Evolutionary conservation across 306 rosid species (phyloP).

Genomic region (Echinosophora koreensis): DNA sequence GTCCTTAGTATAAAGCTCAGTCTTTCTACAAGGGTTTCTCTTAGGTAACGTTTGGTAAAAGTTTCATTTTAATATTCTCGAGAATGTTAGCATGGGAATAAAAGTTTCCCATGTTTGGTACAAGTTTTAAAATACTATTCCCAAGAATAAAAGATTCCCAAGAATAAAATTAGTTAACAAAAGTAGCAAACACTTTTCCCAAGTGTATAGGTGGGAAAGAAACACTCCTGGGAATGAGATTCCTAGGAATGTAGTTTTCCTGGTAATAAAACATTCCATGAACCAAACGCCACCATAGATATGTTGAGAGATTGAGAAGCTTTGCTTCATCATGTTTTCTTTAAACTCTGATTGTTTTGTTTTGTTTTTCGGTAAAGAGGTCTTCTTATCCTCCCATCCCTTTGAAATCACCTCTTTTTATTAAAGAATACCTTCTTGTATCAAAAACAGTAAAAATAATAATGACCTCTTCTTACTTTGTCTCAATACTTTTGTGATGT

Average conservation of each 20-base stretch:
- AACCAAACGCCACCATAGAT: neutral
- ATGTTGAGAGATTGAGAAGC: slow-evolving; percentile 16
- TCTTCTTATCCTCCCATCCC: slow-evolving; percentile 14
- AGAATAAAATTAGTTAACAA: too few species aligned
- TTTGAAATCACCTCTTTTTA: slow-evolving; percentile 20
- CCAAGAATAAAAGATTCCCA: too few species aligned
- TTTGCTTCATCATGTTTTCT: slow-evolving; percentile 35
- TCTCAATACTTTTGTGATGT: slow-evolving; percentile 46
- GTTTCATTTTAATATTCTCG: too few species aligned
- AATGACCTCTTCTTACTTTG: slow-evolving; percentile 24
- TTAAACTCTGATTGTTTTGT: slow-evolving; percentile 16
- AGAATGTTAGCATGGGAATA: too few species aligned
- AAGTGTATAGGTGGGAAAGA: too few species aligned
- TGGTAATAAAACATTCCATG: too few species aligned
- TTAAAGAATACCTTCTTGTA: slow-evolving; percentile 32
- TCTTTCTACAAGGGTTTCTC: slow-evolving; percentile 33
- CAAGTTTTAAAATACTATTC: too few species aligned
- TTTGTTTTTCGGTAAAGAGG: slow-evolving; percentile 17
- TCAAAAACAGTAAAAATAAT: neutral
- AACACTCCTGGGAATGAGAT: too few species aligned
- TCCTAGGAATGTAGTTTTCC: too few species aligned
- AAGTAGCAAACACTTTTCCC: too few species aligned
- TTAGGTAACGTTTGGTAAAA: neutral
- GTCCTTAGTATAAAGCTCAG: neutral
- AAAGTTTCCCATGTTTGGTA: too few species aligned